Evolutionary conservation across 306 rosid species (phyloP).

Genomic region (Castanea sativa): DNA sequence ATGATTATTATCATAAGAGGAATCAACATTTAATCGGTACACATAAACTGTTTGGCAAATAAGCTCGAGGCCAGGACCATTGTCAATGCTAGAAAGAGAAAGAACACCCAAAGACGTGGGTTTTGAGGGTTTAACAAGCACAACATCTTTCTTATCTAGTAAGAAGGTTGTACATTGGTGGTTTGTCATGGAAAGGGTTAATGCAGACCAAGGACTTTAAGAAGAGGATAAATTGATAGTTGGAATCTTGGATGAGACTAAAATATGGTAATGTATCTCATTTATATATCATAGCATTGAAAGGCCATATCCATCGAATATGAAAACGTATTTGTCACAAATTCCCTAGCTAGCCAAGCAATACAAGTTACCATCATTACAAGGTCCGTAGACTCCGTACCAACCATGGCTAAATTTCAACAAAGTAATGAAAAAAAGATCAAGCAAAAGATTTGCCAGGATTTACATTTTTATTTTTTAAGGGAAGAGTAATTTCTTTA

Average conservation of each 20-base stretch:
- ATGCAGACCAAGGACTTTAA: background rate
- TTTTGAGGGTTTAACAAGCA: conserved; percentile 23
- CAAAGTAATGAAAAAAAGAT: background rate
- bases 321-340: background rate
- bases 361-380: background rate
- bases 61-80: background rate
- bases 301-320: background rate
- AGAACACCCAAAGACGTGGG: conserved; percentile 17
- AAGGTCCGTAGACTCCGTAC: background rate
- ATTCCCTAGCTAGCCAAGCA: too few species aligned
- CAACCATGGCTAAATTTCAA: background rate
- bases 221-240: background rate
- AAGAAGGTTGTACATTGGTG: background rate
- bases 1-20: background rate
- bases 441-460: background rate
- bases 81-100: conserved; percentile 22
- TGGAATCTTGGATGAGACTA: background rate
- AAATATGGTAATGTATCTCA: background rate
- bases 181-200: background rate
- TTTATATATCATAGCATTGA: background rate
- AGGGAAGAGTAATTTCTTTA: too few species aligned
- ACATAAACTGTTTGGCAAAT: conserved; percentile 10
- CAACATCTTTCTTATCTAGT: conserved; percentile 5
- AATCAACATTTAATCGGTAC: background rate
- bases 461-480: background rate